Conservation (phyloP, 495 filamentous ascomycete species). For the Lophiotrema nucula region DNA sequence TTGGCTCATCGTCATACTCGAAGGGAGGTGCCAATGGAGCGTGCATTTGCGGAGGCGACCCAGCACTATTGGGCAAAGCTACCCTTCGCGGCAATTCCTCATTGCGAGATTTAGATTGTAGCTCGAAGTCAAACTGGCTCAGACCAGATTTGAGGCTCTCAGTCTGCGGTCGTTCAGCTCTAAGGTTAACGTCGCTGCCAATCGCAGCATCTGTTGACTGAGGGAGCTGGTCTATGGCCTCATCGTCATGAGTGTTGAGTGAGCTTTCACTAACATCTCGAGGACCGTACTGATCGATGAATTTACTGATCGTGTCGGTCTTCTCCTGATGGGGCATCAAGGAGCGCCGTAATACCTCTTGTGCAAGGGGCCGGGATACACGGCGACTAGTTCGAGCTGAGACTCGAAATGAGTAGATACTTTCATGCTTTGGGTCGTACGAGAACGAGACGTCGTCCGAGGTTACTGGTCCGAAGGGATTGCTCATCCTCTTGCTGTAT, state of each 20-base stretch:
- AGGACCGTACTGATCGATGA: conserved; percentile 27
- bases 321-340: conserved; percentile 5
- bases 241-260: no score
- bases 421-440: conserved; percentile 2
- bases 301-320: conserved; percentile 31
- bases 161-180: neutral
- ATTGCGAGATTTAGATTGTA: no score
- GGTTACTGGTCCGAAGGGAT: conserved; percentile 2
- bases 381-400: conserved; percentile 12
- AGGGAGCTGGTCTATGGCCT: no score
- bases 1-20: conserved; percentile 13
- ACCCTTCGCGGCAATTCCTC: no score
- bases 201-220: no score
- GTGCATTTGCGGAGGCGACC: conserved; percentile 17
- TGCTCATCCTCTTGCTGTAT: conserved; percentile 8
- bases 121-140: conserved; percentile 32
- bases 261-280: neutral
- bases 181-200: no score
- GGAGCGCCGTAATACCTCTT: conserved; percentile 15
- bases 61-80: no score
- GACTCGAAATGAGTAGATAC: conserved; percentile 1
- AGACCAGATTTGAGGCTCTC: conserved; percentile 11
- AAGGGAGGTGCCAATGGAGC: conserved; percentile 22
- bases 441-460: conserved; percentile 1
- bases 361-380: conserved; percentile 2